Evolutionary conservation across 768 basidiomycete species (phyloP).

Genomic region (Termitomyces sp.): DNA sequence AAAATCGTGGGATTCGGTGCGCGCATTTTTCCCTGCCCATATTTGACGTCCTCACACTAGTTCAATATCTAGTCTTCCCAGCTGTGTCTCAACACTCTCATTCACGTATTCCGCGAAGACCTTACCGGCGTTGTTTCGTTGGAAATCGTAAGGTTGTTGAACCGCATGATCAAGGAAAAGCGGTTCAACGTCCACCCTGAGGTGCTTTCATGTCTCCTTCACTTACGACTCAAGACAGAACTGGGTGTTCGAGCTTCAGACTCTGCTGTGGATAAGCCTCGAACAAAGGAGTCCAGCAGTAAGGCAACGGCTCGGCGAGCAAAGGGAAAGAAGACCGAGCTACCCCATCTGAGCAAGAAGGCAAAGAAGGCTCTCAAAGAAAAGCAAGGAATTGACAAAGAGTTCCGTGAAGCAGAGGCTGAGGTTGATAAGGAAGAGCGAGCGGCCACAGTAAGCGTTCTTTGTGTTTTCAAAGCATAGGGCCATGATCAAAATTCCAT

Average conservation of each 20-base stretch:
- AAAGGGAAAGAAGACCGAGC: slow-evolving; percentile 57
- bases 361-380: slow-evolving; percentile 83
- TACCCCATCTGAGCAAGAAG: slow-evolving; percentile 90
- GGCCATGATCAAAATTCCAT: slow-evolving; percentile 5
- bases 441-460: slow-evolving; percentile 62
- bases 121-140: slow-evolving; percentile 77
- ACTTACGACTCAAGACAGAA: slow-evolving; percentile 85
- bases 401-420: slow-evolving; percentile 92
- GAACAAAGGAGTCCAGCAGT: slow-evolving; percentile 39
- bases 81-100: slow-evolving; percentile 77
- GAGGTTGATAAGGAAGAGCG: slow-evolving; percentile 92
- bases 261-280: slow-evolving; percentile 55
- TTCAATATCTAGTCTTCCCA: slow-evolving; percentile 64
- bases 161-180: slow-evolving; percentile 94
- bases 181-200: slow-evolving; percentile 88
- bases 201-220: slow-evolving; percentile 78
- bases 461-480: not conserved
- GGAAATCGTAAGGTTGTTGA: slow-evolving; percentile 85
- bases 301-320: slow-evolving; percentile 39
- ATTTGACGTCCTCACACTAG: slow-evolving; percentile 10
- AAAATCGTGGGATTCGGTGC: slow-evolving; percentile 86
- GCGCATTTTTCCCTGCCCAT: slow-evolving; percentile 19
- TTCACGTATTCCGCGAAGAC: slow-evolving; percentile 81
- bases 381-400: slow-evolving; percentile 84
- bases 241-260: slow-evolving; percentile 77